Evolutionary conservation across 768 basidiomycete genomes (phyloP), one percentile per base, ranked within the genome.

Genomic region (Lactarius pseudohatsudake): DNA sequence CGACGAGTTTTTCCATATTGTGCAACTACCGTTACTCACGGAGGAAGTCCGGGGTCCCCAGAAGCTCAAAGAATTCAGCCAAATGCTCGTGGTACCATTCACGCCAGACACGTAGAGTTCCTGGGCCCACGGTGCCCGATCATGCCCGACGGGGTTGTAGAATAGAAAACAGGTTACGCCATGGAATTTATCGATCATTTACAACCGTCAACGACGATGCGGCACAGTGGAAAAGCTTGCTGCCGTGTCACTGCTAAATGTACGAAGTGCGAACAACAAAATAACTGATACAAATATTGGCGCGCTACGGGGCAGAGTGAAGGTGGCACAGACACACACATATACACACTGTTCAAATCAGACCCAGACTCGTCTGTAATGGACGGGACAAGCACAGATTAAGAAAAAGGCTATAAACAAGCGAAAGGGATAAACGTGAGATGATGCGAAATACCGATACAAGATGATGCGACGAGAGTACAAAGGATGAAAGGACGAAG

Each of bases 1-100:
- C 75, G 93, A 94, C 77, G 94, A 97, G 72, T 97, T 96, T 76
- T 99, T 98, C 88, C 95, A 99, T 77, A 97, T 99, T 72, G 79
- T 98, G 18, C 87, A 90, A 75, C 84, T 99, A 57, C 97, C 97
- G 2, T 79, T 99, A 41, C 85, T 98, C 62, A 97, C 95, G 5
- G 96, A 98, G 75, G 97, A 98, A 78, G 96, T 98, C 4, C 85
- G 97, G 72, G 97, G 97, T 5, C 92, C 94, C 0, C 90, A 94
- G 77, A 96, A 92, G 79, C 85, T 99, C 66, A 87, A 89, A 73
- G 89, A 92, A 75, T 98, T 98, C 75, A 94, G 92, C 77, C 86
- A 88, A 79, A 93, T 96, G 92, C 84, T 96, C 22, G 86, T 95
- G 54, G 82, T 86, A 72, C 92, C 94, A 4, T 95, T 90, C 75